These are phyloP conservation scores for Tardiomyces digboiensis DNA, from an alignment of 1,139 yeast species.

Conservation along the genomic window DNA sequence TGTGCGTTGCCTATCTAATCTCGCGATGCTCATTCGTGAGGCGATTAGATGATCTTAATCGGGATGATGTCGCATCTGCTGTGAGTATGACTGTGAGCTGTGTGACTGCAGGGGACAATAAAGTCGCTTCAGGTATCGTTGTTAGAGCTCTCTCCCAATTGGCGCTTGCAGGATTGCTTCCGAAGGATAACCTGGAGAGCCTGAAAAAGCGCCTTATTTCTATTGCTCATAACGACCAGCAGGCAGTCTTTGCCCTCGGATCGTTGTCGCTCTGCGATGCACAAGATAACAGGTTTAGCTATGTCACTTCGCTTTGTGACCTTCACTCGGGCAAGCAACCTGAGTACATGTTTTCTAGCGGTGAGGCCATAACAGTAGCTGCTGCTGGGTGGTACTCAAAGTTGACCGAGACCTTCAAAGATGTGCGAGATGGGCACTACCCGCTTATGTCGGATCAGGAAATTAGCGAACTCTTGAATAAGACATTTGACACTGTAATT, in stretches of 20 bases:
- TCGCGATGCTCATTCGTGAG: not conserved
- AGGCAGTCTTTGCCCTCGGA: constrained; percentile 46
- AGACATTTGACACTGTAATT: constrained; percentile 36
- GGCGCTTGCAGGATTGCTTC: constrained; percentile 50
- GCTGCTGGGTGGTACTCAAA: constrained; percentile 73
- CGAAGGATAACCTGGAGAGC: constrained; percentile 8
- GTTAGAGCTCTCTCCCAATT: constrained; percentile 40
- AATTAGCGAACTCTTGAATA: constrained; percentile 6
- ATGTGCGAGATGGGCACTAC: not conserved
- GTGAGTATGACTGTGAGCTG: not conserved
- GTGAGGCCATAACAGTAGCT: constrained; percentile 70
- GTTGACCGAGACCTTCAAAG: constrained; percentile 32
- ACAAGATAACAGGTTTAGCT: constrained; percentile 22
- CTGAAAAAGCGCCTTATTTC: constrained; percentile 29
- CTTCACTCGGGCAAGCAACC: constrained; percentile 62
- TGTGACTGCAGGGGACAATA: not conserved
- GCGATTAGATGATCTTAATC: not conserved
- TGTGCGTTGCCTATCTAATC: not conserved
- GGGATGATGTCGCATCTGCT: not conserved
- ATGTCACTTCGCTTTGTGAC: constrained; percentile 42
- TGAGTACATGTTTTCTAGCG: constrained; percentile 68
- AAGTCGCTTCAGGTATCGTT: not conserved
- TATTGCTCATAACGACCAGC: not conserved
- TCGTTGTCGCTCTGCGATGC: constrained; percentile 39
- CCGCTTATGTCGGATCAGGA: constrained; percentile 18